A percentile compares a stretch with the other conserved stretches of the same genome.
Conservation (phyloP, 148 eudicot genomes). For the Pharnaceum exiguum region DNA sequence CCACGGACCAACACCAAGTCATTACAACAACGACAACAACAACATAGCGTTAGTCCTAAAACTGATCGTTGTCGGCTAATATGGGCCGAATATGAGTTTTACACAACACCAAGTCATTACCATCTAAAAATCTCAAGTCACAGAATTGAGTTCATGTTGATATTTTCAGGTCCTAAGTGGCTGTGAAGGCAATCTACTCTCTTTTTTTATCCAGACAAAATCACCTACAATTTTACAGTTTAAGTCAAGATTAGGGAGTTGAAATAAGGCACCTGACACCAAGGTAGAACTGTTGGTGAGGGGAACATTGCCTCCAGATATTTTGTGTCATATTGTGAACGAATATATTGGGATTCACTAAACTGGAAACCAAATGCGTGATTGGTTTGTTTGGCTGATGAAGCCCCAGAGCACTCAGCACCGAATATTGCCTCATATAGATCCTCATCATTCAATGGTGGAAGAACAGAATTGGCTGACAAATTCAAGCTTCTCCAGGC, state of each 20-base stretch:
- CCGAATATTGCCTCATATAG: slow-evolving; percentile 57
- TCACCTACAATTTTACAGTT: no score
- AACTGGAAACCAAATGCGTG: slow-evolving; percentile 62
- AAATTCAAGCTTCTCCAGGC: slow-evolving; percentile 52
- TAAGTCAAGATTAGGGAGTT: no score
- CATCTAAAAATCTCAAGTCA: no score
- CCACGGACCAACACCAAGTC: no score
- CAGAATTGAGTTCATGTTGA: neutral
- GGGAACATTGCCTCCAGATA: slow-evolving; percentile 61
- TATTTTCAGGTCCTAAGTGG: no score
- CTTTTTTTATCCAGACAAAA: no score
- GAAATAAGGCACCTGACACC: slow-evolving; percentile 49
- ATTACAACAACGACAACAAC: no score
- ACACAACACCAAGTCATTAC: no score
- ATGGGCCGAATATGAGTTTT: no score
- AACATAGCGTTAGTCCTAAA: no score
- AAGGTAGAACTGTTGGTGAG: slow-evolving; percentile 86
- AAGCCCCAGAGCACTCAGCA: slow-evolving; percentile 18
- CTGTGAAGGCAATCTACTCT: no score
- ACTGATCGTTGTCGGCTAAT: no score
- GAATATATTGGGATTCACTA: slow-evolving; percentile 51
- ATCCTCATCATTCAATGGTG: slow-evolving; percentile 77
- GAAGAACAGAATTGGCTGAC: slow-evolving; percentile 53
- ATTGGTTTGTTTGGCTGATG: slow-evolving; percentile 40
- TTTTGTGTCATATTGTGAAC: slow-evolving; percentile 43